Evolutionary conservation across 441 rosid species (phyloP), one percentile per base, ranked within the genome.

Genomic region (Erodium moschatum): DNA sequence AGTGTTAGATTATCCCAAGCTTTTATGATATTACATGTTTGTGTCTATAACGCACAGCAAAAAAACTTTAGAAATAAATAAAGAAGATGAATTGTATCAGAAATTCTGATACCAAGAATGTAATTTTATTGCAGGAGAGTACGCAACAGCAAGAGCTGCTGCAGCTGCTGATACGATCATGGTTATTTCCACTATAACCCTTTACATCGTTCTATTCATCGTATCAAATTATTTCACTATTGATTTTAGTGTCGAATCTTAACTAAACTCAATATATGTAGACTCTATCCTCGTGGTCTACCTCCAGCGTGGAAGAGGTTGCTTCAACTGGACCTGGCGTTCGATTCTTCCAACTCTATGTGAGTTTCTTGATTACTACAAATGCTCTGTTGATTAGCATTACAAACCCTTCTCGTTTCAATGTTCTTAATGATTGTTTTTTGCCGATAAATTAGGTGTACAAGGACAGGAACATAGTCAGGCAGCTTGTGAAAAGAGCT

Each of bases 341-440:
- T 79, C 92, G 91, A 16, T 89, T 93, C 82, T 93, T 93, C 85
- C 97, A 91, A 73, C 98, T 93, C 35, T 93, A 89, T 78, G 97
- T 91, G 75, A 85, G 89, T 81, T 72, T 69, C 61, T 31, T 67
- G 1, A 50, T 38, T 52, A 18, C 38, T 31, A 31, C 70, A 19
- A 60, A 24, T 40, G 24, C 52, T 50, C 60, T 68, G 60, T 52
- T 52, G 27, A 54, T 54, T 54, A 54, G 19, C n/a, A n/a, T 50
- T 12, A 50, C 19, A 3, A 50, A 56, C 7, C 62, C 21, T 56
- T 56, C 6, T 33, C 38, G 10, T 67, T 15, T 29, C 13, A 3
- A 16, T 18, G 11, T 46, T 67, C 13, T 27, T 40, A 48, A 5
- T 3, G 46, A 50, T 67, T 44, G 56, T 9, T 72, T 9, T 72